Conservation (phyloP, 2,329 filamentous ascomycete genomes). For the Aspergillus carbonarius region DNA sequence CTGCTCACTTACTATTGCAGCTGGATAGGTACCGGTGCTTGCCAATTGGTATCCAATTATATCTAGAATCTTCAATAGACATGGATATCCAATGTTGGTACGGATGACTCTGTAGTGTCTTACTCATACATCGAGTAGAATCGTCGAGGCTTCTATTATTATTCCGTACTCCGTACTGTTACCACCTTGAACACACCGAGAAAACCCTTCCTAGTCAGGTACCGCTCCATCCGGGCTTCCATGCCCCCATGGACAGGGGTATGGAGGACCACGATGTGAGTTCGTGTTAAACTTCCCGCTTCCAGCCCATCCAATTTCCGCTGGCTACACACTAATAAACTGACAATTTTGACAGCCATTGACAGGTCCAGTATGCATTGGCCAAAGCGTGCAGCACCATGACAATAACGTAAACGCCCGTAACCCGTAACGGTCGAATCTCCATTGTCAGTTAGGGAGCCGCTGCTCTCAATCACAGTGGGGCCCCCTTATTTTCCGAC, state of each 20-base stretch:
- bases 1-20: background rate
- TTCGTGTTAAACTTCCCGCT: slow-evolving; percentile 5
- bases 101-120: background rate
- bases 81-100: background rate
- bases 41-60: background rate
- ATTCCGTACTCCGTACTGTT: background rate
- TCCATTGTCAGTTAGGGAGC: slow-evolving; percentile 10
- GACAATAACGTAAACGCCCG: slow-evolving; percentile 2
- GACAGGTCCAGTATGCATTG: slow-evolving; percentile 13
- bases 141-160: background rate
- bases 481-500: slow-evolving; percentile 7
- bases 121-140: background rate
- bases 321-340: background rate
- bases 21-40: background rate
- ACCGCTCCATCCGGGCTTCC: background rate
- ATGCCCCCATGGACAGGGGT: background rate
- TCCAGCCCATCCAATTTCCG: background rate
- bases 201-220: background rate
- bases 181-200: background rate
- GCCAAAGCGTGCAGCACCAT: slow-evolving; percentile 12
- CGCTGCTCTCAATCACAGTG: slow-evolving; percentile 5
- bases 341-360: slow-evolving; percentile 11
- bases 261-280: background rate
- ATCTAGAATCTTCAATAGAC: background rate
- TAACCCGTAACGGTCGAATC: slow-evolving; percentile 10